Base-by-base conservation (phyloP, 495 filamentous ascomycete species). In the Lindgomyces ingoldianus region DNA sequence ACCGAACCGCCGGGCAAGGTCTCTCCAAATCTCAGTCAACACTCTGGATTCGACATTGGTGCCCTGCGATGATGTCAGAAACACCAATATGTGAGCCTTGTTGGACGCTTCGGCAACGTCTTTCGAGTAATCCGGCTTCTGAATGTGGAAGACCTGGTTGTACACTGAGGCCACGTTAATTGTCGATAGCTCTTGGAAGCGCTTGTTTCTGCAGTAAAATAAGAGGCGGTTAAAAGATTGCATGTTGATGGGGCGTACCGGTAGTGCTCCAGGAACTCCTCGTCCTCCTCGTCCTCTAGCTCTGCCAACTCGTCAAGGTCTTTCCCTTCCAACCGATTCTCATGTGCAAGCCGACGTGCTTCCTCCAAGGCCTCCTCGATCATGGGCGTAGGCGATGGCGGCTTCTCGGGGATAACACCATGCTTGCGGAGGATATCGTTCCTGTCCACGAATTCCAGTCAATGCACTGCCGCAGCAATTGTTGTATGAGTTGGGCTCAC, bases 391-490 rank as follows among this genome's bases (percentile, higher is more conserved):
- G 93, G 93, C 44, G 92, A 95, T 16, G 93, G 90, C 0, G 93
- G 91, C 75, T 96, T 97, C 72, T 97, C 93, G 12, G 94, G 94
- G 58, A 99, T 98, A 54, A 99, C 80, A 42, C 90, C 90, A 78
- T 98, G 91, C 74, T 96, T 92, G 57, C 94, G 91, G 51, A 99
- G 90, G 72, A 99, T 99, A 64, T 99, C 94, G 72, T 99, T 99
- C 93, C 93, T 97, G 73, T 42, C 8, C 16, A 19, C 3, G 39
- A 41, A 11, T 11, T 11, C 33, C 26, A 19, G 54, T 57, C 27
- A 57, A 29, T 47, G 22, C 19, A 52, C 18, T 16, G 54, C 18
- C 24, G 22, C 24, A 42, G 54, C 21, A 11, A 11, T 25, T 4
- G 21, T 42, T 29, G 24, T 54, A 55, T 18, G 16, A 4, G 25